Conservation (phyloP, 257 asterid genomes). For the Solanum clarkiae region DNA sequence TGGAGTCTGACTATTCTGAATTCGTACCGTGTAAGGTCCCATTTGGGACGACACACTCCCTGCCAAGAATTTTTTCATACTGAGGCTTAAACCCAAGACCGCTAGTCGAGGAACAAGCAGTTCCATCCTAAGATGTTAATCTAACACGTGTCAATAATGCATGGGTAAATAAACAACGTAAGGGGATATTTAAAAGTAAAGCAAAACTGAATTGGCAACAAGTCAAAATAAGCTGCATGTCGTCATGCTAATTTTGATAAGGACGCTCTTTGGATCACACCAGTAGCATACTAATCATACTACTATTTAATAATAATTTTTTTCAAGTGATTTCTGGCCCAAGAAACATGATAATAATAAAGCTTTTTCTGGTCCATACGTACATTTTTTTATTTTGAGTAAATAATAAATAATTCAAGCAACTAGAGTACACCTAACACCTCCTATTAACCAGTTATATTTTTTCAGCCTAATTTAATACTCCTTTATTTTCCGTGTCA, state of each 20-base stretch:
- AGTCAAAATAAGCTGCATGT: not conserved
- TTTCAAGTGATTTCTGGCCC: not conserved
- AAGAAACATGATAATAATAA: not conserved
- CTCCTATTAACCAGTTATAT: not conserved
- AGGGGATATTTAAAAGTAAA: not conserved
- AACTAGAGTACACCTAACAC: not conserved
- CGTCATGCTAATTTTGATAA: not conserved
- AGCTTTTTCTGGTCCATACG: not conserved
- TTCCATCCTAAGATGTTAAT: not conserved
- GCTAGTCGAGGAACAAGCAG: no score
- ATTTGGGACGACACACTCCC: no score
- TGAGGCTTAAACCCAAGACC: no score
- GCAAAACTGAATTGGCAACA: not conserved
- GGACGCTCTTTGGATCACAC: not conserved
- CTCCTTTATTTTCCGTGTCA: no score
- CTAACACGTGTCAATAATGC: not conserved
- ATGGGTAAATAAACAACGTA: not conserved
- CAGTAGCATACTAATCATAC: not conserved
- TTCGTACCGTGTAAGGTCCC: no score
- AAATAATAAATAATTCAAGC: not conserved
- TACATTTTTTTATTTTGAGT: not conserved
- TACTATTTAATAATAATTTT: not conserved
- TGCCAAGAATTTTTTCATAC: no score
- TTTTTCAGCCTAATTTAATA: not conserved
- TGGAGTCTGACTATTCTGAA: no score